These are phyloP conservation scores for Fistulifera solaris DNA, from an alignment of 108 stramenopile genomes.

Conservation along the genomic window DNA sequence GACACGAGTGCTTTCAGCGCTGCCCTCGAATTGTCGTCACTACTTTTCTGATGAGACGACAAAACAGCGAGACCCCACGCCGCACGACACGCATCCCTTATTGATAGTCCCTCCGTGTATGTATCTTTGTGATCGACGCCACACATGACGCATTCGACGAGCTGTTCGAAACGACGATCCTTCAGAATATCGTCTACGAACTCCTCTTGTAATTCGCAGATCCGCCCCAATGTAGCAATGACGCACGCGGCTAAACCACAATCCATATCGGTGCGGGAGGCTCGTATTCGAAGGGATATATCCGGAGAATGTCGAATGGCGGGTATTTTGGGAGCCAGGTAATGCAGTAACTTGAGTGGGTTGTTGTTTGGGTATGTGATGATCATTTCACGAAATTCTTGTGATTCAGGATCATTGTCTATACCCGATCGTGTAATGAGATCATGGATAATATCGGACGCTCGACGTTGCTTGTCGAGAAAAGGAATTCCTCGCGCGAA, in stretches of 20 bases:
- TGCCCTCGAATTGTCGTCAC: slow-evolving; percentile 27
- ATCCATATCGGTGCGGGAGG: slow-evolving; percentile 36
- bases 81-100: slow-evolving; percentile 43
- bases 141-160: slow-evolving; percentile 44
- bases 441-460: too few relatives aligned
- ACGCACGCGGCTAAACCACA: slow-evolving; percentile 40
- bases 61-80: slow-evolving; percentile 48
- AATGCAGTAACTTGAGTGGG: slow-evolving; percentile 30
- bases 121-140: slow-evolving; percentile 30
- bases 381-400: too few relatives aligned
- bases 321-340: slow-evolving; percentile 45
- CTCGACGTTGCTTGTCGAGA: too few relatives aligned
- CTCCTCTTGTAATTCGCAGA: slow-evolving; percentile 26
- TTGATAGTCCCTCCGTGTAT: slow-evolving; percentile 24
- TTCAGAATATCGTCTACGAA: slow-evolving; percentile 16
- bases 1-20: slow-evolving; percentile 31
- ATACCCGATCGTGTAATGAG: too few relatives aligned
- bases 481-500: too few relatives aligned
- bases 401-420: too few relatives aligned
- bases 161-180: slow-evolving; percentile 56
- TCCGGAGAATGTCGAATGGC: slow-evolving; percentile 53
- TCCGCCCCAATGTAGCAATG: slow-evolving; percentile 31
- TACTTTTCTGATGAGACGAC: slow-evolving; percentile 17
- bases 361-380: too few relatives aligned
- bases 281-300: slow-evolving; percentile 34